Conservation (phyloP, 2,329 filamentous ascomycete species). For the Orbilia javanica region DNA sequence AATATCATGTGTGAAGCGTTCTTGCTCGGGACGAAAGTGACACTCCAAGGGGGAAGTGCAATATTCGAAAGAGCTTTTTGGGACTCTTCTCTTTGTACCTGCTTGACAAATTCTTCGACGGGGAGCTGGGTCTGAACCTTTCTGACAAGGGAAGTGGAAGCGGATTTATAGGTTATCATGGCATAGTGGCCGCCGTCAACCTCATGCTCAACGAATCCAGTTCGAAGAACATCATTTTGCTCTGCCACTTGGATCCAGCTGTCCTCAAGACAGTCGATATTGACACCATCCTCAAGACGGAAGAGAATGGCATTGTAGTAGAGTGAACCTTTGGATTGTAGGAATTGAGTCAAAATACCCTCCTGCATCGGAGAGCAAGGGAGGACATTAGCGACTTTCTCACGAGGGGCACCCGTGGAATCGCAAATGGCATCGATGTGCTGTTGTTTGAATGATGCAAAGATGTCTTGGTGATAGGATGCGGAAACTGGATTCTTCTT, state of each 20-base stretch:
- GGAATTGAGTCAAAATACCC: slow-evolving; percentile 81
- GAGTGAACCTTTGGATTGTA: slow-evolving; percentile 74
- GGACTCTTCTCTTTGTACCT: slow-evolving; percentile 63
- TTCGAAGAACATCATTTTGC: slow-evolving; percentile 79
- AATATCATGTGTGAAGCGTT: slow-evolving; percentile 66
- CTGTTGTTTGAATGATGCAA: slow-evolving; percentile 53
- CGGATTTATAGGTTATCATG: slow-evolving; percentile 75
- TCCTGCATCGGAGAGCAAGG: slow-evolving; percentile 85
- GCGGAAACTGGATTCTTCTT: slow-evolving; percentile 48
- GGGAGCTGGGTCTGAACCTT: slow-evolving; percentile 22
- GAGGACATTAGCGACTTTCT: slow-evolving; percentile 71
- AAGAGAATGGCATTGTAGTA: slow-evolving; percentile 82
- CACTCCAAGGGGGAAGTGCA: slow-evolving; percentile 50
- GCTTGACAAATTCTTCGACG: slow-evolving; percentile 59
- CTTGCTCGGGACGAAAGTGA: slow-evolving; percentile 22
- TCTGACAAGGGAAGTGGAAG: slow-evolving; percentile 36
- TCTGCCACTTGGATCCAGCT: slow-evolving; percentile 73
- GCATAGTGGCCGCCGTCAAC: slow-evolving; percentile 75
- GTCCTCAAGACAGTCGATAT: slow-evolving; percentile 66
- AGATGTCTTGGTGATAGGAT: slow-evolving; percentile 29
- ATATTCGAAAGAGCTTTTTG: slow-evolving; percentile 66
- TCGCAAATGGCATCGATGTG: slow-evolving; percentile 63
- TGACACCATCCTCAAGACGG: slow-evolving; percentile 66
- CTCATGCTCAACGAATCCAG: slow-evolving; percentile 76
- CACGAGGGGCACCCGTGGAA: slow-evolving; percentile 62